Evolutionary conservation across 2,329 filamentous ascomycete genomes (phyloP), one percentile per base, ranked within the genome.

Genomic region (Epichloe brachyelytri): DNA sequence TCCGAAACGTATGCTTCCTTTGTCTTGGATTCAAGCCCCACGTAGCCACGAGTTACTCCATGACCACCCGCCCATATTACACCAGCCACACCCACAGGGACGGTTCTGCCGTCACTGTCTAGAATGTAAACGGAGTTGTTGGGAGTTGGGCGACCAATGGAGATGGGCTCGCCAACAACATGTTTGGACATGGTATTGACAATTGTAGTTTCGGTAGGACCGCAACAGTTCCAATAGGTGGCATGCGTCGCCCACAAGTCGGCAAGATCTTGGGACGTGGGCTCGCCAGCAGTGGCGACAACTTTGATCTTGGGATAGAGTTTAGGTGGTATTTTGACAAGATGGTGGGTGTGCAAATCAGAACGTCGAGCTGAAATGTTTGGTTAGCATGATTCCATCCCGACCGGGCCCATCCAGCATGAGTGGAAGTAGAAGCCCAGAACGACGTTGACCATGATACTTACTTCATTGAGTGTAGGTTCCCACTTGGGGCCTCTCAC

Each of bases 121-220:
- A 80, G 64, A 22, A 80, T 68, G 55, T 79, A 79, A 14, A 78
- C 71, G 15, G 63, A 74, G 33, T 76, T 80, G 60, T 81, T 81
- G 3, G 78, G 75, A 0, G 75, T 73, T 0, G 77, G 77, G 34
- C 60, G 67, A 5, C 78, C 78, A 53, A 81, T 80, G 0, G 76
- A 74, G 3, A 81, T 59, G 2, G 65, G 62, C 37, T 65, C 60
- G 2, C 75, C 75, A 0, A 67, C 64, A 17, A 64, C 58, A 57
- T 80, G 77, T 39, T 65, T 65, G 49, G 76, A 71, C 62, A 76
- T 75, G 5, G 77, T 78, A 60, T 81, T 80, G 49, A 81, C 69
- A 48, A 81, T 78, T 1, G 75, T 80, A 14, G 77, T 75, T 59
- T 82, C 78, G 0, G 78, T 80, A 1, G 78, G 77, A 2, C 78